Percentiles rank a stretch among this genome's conserved stretches.
Evolutionary conservation across 768 basidiomycete species (phyloP).

Genomic region (Amanita muscaria): DNA sequence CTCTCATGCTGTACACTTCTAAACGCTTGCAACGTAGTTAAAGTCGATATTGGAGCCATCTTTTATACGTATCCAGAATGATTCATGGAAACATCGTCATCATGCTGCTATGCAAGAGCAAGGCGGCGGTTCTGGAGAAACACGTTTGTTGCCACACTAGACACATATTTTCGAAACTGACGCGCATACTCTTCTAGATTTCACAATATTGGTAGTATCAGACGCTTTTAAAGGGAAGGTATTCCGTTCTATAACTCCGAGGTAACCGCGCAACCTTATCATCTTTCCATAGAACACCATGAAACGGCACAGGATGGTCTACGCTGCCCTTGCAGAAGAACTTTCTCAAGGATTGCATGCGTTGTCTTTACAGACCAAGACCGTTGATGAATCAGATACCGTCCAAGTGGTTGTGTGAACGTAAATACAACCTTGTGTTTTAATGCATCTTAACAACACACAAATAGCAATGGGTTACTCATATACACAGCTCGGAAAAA

Average conservation of each 20-base stretch:
- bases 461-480: no score
- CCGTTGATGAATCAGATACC: conserved; percentile 37
- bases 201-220: conserved; percentile 66
- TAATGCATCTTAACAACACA: no score
- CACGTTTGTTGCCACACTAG: conserved; percentile 47
- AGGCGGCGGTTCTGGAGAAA: conserved; percentile 64
- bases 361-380: conserved; percentile 67
- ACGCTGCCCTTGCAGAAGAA: conserved; percentile 64
- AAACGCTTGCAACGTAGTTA: conserved; percentile 37
- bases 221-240: conserved; percentile 71
- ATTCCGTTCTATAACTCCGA: conserved; percentile 13
- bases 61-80: conserved; percentile 62
- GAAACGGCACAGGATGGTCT: conserved; percentile 76
- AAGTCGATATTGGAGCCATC: conserved; percentile 51
- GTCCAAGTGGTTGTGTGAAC: no score
- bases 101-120: conserved; percentile 73
- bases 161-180: conserved; percentile 1
- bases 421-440: no score
- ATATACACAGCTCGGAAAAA: no score
- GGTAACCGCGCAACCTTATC: conserved; percentile 8
- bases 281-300: conserved; percentile 50
- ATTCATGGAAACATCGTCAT: conserved; percentile 81
- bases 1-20: conserved; percentile 12
- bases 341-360: conserved; percentile 67
- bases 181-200: conserved; percentile 41